Percentiles rank a stretch among this genome's conserved stretches.
Conservation (phyloP, 495 filamentous ascomycete genomes). For the Chaetomium fimeti region DNA sequence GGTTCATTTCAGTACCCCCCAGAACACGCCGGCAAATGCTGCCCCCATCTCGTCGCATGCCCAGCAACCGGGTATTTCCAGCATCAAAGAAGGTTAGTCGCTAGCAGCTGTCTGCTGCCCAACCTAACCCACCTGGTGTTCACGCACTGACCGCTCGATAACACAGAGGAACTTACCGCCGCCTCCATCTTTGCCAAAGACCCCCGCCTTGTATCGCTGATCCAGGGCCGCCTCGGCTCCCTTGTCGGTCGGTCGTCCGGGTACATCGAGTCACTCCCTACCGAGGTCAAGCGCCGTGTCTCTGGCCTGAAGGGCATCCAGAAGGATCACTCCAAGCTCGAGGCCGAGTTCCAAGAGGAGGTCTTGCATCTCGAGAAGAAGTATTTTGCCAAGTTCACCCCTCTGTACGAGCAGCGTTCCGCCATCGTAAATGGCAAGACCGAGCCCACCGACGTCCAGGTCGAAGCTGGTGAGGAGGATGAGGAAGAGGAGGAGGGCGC, state of each 20-base stretch:
- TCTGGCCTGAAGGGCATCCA: constrained; percentile 95
- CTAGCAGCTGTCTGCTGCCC: constrained; percentile 27
- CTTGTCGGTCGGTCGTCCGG: constrained; percentile 95
- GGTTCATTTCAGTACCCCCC: constrained; percentile 68
- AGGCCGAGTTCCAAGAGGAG: constrained; percentile 97
- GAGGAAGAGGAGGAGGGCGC: constrained; percentile 53
- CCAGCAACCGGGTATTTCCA: constrained; percentile 88
- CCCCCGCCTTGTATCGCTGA: constrained; percentile 89
- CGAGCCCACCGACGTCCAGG: constrained; percentile 83
- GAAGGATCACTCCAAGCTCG: constrained; percentile 96
- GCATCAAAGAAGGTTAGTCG: constrained; percentile 91
- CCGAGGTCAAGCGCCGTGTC: constrained; percentile 85
- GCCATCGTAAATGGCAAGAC: constrained; percentile 84
- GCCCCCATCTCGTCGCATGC: constrained; percentile 98
- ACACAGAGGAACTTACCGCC: constrained; percentile 85
- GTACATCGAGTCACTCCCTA: constrained; percentile 93
- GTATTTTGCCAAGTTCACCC: constrained; percentile 97
- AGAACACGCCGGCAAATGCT: constrained; percentile 91
- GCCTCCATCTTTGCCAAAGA: constrained; percentile 92
- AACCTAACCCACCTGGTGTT: constrained; percentile 17
- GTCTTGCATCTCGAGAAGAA: constrained; percentile 98
- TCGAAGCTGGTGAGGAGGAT: constrained; percentile 80
- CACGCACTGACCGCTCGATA: constrained; percentile 17
- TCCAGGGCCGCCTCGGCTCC: constrained; percentile 89
- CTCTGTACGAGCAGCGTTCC: constrained; percentile 92